A percentile compares a stretch with the other conserved stretches of the same genome.
These are phyloP conservation scores for Oxyria digyna DNA, from an alignment of 148 eudicot species.

Conservation along the genomic window DNA sequence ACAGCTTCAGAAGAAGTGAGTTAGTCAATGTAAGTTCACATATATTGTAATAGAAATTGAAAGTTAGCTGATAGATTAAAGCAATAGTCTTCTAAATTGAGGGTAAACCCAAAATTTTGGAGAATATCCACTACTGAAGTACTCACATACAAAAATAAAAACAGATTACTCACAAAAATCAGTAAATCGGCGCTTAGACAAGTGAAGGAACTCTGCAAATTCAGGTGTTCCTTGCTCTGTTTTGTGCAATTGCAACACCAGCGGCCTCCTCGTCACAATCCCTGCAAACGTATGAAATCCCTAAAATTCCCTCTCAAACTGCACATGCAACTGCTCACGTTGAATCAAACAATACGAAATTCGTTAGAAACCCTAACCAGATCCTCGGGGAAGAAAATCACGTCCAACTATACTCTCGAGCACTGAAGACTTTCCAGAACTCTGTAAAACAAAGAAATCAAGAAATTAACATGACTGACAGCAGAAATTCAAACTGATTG, in stretches of 20 bases:
- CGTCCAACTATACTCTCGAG: conserved; percentile 93
- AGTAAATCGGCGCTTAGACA: conserved; percentile 54
- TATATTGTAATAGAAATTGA: background rate
- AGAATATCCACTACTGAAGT: background rate
- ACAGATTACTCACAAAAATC: conserved; percentile 49
- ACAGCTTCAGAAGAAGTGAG: conserved; percentile 36
- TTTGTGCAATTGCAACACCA: conserved; percentile 83
- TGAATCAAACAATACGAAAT: background rate
- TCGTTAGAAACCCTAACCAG: conserved; percentile 34
- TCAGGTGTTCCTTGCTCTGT: conserved; percentile 67
- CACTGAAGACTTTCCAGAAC: conserved; percentile 95
- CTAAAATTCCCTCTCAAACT: conserved; percentile 1
- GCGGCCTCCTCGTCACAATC: conserved; percentile 88
- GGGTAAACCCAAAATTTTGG: background rate
- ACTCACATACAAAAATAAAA: background rate
- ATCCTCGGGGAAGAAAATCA: conserved; percentile 95
- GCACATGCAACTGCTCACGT: background rate
- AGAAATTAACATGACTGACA: conserved; percentile 1
- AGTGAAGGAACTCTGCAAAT: conserved; percentile 85
- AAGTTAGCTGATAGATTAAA: background rate
- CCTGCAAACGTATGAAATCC: conserved; percentile 25
- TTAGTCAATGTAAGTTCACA: background rate
- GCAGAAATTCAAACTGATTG: background rate
- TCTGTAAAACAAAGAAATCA: conserved; percentile 26
- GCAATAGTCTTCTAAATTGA: background rate